phyloP scores from a whole-genome alignment of 768 basidiomycete genomes.

The Calocybe indica region DNA sequence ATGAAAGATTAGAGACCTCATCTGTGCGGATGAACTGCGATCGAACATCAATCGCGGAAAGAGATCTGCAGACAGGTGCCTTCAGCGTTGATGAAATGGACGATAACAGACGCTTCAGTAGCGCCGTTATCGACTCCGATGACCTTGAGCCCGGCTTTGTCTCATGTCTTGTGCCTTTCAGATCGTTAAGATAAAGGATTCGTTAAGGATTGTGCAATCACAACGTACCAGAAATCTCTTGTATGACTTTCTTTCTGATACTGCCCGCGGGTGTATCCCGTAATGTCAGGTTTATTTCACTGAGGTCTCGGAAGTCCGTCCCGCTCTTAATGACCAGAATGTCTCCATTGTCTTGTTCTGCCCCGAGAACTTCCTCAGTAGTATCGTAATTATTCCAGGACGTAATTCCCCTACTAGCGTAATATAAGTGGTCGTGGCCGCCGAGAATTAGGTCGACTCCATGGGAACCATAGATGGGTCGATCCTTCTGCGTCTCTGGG shows the following conservation, averaged over 20 bases:
- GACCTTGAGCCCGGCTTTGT: conserved; percentile 55
- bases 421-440: conserved; percentile 88
- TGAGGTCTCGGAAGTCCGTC: conserved; percentile 84
- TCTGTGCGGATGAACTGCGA: conserved; percentile 68
- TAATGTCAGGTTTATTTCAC: conserved; percentile 65
- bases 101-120: conserved; percentile 60
- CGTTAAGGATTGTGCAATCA: not conserved
- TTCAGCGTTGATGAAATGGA: conserved; percentile 66
- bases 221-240: conserved; percentile 47
- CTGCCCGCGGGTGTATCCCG: conserved; percentile 53
- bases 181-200: not conserved
- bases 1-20: conserved; percentile 40
- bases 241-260: conserved; percentile 61
- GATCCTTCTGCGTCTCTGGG: conserved; percentile 40
- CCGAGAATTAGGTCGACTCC: conserved; percentile 83
- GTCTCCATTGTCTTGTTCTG: conserved; percentile 67
- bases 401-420: conserved; percentile 57
- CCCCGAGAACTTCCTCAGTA: conserved; percentile 47
- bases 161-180: conserved; percentile 58
- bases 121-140: conserved; percentile 44
- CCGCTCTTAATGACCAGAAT: conserved; percentile 80
- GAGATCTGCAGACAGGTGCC: conserved; percentile 69
- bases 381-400: conserved; percentile 64
- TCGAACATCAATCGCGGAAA: conserved; percentile 63
- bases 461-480: conserved; percentile 45